Conservation (phyloP, 371 early-diverging fungal genomes). For the Dipsacomyces acuminosporus region DNA sequence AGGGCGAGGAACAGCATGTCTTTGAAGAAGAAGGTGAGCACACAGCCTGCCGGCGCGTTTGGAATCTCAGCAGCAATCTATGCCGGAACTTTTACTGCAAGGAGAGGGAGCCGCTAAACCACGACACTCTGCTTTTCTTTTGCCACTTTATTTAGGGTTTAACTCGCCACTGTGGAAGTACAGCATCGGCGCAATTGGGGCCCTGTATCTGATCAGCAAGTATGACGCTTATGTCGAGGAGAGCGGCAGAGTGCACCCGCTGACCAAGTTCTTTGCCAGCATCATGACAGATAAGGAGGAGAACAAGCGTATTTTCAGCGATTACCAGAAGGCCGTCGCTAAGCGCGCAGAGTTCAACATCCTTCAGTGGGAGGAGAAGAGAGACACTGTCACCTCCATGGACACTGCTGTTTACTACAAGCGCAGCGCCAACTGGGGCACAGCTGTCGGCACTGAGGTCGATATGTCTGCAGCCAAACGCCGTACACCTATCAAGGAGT, state of each 20-base stretch:
- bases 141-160: conserved; percentile 24
- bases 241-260: conserved; percentile 35
- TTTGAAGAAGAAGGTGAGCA: conserved; percentile 35
- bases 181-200: conserved; percentile 22
- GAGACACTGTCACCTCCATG: conserved; percentile 8
- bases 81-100: no score
- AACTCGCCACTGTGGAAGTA: conserved; percentile 41
- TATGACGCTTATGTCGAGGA: conserved; percentile 42
- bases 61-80: no score
- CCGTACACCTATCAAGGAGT: conserved; percentile 26
- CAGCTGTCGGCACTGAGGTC: conserved; percentile 23
- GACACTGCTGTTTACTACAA: conserved; percentile 21
- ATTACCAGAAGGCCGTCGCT: conserved; percentile 38
- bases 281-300: conserved; percentile 29
- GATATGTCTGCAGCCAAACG: conserved; percentile 19
- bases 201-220: conserved; percentile 20
- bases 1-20: conserved; percentile 11
- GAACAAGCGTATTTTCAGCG: conserved; percentile 25
- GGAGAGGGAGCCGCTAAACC: no score
- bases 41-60: no score
- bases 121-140: no score
- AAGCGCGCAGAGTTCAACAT: conserved; percentile 35
- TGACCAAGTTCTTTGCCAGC: conserved; percentile 35
- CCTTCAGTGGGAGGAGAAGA: conserved; percentile 37
- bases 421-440: conserved; percentile 39